A percentile compares a stretch with the other conserved stretches of the same genome.
Evolutionary conservation across 108 stramenopile species (phyloP).

Genomic region (Aureococcus anophagefferens): DNA sequence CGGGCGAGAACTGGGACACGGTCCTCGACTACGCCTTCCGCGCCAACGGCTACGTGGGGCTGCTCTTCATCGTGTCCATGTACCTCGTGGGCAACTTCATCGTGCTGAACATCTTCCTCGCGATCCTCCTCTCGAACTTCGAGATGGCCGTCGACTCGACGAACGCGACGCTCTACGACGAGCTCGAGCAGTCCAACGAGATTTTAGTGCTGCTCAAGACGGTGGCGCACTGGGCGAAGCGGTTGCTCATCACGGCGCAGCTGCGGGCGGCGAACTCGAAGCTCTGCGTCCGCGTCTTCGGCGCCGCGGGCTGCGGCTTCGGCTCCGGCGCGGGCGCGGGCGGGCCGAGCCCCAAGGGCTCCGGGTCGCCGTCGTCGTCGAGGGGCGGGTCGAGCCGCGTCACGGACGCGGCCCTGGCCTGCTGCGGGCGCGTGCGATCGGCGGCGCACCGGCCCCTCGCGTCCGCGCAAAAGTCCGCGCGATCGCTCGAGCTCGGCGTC

Average conservation of each 20-base stretch:
- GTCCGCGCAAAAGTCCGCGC: too few relatives aligned
- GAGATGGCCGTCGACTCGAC: conserved; percentile 3
- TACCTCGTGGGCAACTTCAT: conserved; percentile 38
- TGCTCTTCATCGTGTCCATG: conserved; percentile 33
- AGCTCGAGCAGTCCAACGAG: conserved; percentile 2
- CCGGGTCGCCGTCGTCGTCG: too few relatives aligned
- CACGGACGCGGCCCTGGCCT: too few relatives aligned
- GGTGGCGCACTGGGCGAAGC: neutral
- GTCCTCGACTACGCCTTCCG: conserved; percentile 28
- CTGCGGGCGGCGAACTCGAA: neutral
- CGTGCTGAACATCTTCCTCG: conserved; percentile 42
- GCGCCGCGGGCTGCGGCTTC: too few relatives aligned
- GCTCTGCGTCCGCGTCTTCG: too few relatives aligned
- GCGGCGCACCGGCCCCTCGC: too few relatives aligned
- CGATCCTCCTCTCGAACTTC: conserved; percentile 41
- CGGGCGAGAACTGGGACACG: conserved; percentile 46
- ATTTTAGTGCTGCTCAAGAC: neutral
- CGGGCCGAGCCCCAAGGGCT: too few relatives aligned
- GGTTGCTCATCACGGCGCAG: neutral
- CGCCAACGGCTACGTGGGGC: conserved; percentile 8
- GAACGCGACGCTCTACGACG: neutral
- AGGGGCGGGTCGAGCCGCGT: too few relatives aligned
- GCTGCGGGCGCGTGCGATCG: too few relatives aligned
- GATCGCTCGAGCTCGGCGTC: too few relatives aligned
- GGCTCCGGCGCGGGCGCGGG: too few relatives aligned